Conservation (phyloP, 768 basidiomycete species). For the Exidia glandulosa region DNA sequence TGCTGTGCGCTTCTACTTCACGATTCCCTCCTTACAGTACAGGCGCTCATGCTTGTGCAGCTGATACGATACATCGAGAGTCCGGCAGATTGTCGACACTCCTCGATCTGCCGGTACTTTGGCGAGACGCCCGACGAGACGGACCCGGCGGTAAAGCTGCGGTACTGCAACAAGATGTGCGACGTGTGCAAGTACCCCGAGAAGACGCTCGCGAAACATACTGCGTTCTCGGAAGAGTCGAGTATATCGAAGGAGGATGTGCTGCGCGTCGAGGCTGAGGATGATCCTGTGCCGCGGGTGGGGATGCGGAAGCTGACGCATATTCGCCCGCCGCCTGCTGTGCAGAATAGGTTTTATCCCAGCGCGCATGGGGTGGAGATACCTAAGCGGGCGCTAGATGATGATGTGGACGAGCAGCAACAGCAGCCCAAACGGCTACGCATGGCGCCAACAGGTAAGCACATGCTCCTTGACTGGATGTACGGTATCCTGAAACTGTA, state of each 20-base stretch:
- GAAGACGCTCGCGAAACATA: slow-evolving; percentile 40
- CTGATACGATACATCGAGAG: slow-evolving; percentile 49
- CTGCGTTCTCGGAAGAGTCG: slow-evolving; percentile 36
- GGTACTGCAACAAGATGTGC: slow-evolving; percentile 68
- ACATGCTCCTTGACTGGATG: background rate
- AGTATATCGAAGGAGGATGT: slow-evolving; percentile 14
- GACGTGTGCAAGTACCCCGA: slow-evolving; percentile 79
- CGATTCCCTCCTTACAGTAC: background rate
- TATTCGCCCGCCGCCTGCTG: background rate
- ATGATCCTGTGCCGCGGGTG: background rate
- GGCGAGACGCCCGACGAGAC: slow-evolving; percentile 51
- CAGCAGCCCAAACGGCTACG: background rate
- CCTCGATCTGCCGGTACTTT: slow-evolving; percentile 75
- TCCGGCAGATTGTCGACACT: slow-evolving; percentile 49
- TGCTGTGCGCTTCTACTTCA: slow-evolving; percentile 31
- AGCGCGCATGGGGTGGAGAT: background rate
- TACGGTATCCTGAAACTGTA: background rate
- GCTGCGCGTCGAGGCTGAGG: slow-evolving; percentile 17
- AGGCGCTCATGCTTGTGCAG: slow-evolving; percentile 24
- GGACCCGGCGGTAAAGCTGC: slow-evolving; percentile 31
- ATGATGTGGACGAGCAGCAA: background rate
- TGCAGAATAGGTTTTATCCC: background rate
- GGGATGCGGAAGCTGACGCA: slow-evolving; percentile 2
- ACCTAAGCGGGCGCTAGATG: background rate
- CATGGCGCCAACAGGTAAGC: background rate